Conservation (phyloP, 805 yeast genomes). For the Metschnikowia corniflorae region DNA sequence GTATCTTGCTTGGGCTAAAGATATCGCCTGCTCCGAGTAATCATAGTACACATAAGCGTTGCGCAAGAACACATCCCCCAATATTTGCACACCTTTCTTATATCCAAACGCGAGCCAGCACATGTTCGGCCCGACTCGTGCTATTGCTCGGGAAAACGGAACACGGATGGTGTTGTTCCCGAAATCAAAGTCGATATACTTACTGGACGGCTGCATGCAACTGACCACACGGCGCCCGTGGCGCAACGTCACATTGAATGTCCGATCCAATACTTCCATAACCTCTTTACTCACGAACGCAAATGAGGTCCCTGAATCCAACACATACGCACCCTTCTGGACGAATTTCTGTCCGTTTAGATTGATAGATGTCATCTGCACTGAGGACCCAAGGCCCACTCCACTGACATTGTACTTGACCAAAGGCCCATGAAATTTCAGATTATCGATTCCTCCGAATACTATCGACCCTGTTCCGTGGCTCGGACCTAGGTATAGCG, state of each 20-base stretch:
- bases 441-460: conserved; percentile 41
- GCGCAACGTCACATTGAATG: conserved; percentile 6
- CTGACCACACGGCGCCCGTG: conserved; percentile 8
- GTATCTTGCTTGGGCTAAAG: conserved; percentile 9
- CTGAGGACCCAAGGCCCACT: conserved; percentile 4
- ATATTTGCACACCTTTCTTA: conserved; percentile 5
- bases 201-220: conserved; percentile 15
- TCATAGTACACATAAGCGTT: conserved; percentile 17
- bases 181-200: conserved; percentile 11
- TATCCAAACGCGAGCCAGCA: conserved; percentile 13
- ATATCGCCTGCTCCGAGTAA: conserved; percentile 12
- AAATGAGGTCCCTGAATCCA: conserved; percentile 16
- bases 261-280: conserved; percentile 6
- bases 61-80: conserved; percentile 19
- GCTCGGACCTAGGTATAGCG: conserved; percentile 51
- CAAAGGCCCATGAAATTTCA: conserved; percentile 27
- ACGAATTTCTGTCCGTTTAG: conserved; percentile 7
- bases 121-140: conserved; percentile 2
- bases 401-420: conserved; percentile 3
- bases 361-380: conserved; percentile 3
- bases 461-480: conserved; percentile 30
- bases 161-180: conserved; percentile 9
- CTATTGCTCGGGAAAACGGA: conserved; percentile 8
- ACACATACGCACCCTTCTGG: conserved; percentile 3
- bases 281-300: conserved; percentile 6